Evolutionary conservation across 164 flowering plant genomes (phyloP), one percentile per base, ranked within the genome.

Genomic region (Piper betle): DNA sequence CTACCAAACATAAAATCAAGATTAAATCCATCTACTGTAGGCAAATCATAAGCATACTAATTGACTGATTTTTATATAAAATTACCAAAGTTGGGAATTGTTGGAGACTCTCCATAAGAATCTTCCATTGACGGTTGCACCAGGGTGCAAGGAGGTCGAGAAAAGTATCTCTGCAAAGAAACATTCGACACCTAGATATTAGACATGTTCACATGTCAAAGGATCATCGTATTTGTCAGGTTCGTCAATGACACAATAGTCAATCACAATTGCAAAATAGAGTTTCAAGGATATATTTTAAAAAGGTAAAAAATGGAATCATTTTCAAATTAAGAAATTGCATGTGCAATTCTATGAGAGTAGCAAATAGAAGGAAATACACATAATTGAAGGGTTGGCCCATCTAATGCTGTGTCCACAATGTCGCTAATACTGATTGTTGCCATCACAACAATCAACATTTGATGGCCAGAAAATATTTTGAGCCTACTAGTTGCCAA

Each of bases 101-200:
- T 66, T 15, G 67, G 56, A 66, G 53, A 39, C 53, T 79, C 82
- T 52, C 74, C 68, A 58, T 75, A 39, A 60, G 66, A 70, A 68
- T 76, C 72, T 41, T 74, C 77, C 85, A 90, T 86, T 38, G 92
- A 80, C 57, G 99, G 99, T 71, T 93, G 99, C 64, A 93, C 84
- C 52, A 93, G 75, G 66, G 99, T 82, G 72, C 94, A 88, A 43
- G 94, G 99, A 73, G 99, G 96, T 54, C 70, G 94, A 17, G 89
- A 81, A 77, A 90, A 37, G 91, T 84, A 73, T 93, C 97, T 81
- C 99, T 93, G 84, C 80, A 84, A 71, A 46, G 12, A 10, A 46
- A 46, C 5, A 46, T 3, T 46, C 15, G 33, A 2, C 33, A 6
- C 6, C 15, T 12, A 46, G 15, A 46, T 46, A 25, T 25, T 25